A percentile compares a stretch with the other conserved stretches of the same genome.
Conservation (phyloP, 2,329 filamentous ascomycete genomes). For the Fonsecaea multimorphosa region DNA sequence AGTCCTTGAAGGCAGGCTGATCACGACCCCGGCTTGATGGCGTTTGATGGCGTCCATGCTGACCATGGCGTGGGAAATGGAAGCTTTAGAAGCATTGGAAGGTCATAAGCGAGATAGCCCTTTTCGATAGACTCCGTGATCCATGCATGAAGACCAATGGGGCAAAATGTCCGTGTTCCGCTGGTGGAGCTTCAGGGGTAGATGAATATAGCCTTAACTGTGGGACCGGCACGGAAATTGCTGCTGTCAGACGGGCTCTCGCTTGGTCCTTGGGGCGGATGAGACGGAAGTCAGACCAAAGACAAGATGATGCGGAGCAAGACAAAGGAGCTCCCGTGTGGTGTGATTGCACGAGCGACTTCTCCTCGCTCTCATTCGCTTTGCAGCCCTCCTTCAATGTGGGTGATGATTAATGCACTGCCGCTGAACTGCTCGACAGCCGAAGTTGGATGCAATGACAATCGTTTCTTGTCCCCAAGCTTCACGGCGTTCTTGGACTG, state of each 20-base stretch:
- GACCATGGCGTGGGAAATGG: slow-evolving; percentile 11
- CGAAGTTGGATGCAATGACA: not conserved
- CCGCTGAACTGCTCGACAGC: not conserved
- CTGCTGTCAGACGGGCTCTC: slow-evolving; percentile 3
- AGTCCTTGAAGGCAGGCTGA: not conserved
- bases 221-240: not conserved
- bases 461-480: not conserved
- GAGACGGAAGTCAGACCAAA: not conserved
- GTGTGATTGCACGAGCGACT: slow-evolving; percentile 13
- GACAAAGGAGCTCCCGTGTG: slow-evolving; percentile 1
- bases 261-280: slow-evolving; percentile 1
- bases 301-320: not conserved
- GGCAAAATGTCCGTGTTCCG: slow-evolving; percentile 12
- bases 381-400: not conserved
- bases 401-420: slow-evolving; percentile 11
- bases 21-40: slow-evolving; percentile 3
- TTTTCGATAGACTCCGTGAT: not conserved
- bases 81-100: slow-evolving; percentile 13
- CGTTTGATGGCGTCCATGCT: slow-evolving; percentile 14
- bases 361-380: slow-evolving; percentile 11
- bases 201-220: not conserved
- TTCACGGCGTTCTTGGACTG: not conserved
- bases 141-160: slow-evolving; percentile 7
- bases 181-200: not conserved
- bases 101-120: slow-evolving; percentile 13